Evolutionary conservation across 495 filamentous ascomycete species (phyloP), one percentile per base, ranked within the genome.

Genomic region (Xylaria curta): DNA sequence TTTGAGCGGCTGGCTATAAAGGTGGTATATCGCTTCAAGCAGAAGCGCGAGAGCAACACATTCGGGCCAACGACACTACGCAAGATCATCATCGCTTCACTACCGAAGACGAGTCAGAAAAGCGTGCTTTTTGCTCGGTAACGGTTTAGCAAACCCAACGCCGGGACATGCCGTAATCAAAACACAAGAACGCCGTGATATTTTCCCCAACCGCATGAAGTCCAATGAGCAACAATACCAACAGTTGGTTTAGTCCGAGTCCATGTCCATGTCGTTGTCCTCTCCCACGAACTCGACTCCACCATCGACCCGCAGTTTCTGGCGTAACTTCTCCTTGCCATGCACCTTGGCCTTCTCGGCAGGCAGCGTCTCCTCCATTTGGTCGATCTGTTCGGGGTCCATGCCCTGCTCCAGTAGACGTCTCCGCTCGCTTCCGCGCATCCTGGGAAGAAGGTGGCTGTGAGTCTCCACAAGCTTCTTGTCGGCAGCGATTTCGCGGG

Each of bases 401-500:
- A 85, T 83, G 60, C 82, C 83, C 74, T 85, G 81, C 79, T 87
- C 85, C 49, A 71, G 42, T 67, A 86, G 78, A 62, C 81, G 70
- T 71, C 81, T 78, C 82, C 85, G 86, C 81, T 89, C 83, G 73
- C 82, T 86, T 72, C 85, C 88, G 78, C 89, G 83, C 73, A 89
- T 82, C 70, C 84, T 82, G 60, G 91, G 92, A 72, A 95, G 82
- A 79, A 99, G 86, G 83, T 98, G 97, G 85, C 93, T 91, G 81
- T 97, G 94, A 86, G 93, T 89, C 74, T 90, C 92, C 68, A 99
- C 95, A 71, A 98, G 86, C 86, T 93, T 95, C 80, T 93, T 85
- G 82, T 97, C 91, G 66, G 86, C 85, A 77, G 90, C 92, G 72
- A 90, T 84, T 84, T 95, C 90, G 78, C 89, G 87, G 82, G 91